Evolutionary conservation across 1,284 basidiomycete species (phyloP).

Genomic region (Meira miltonrushii): DNA sequence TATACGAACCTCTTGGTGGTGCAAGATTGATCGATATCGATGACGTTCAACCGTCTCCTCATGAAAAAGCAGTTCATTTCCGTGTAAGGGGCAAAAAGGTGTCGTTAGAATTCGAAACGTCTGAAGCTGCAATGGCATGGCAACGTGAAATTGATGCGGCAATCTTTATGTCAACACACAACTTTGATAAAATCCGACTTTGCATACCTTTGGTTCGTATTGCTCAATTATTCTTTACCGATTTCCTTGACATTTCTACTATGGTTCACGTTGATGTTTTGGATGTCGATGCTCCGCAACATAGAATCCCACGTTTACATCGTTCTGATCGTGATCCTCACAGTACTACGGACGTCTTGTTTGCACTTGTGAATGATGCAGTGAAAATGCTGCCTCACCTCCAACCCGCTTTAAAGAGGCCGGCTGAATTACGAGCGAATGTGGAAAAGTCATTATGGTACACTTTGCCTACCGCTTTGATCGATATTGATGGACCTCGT

Average conservation of each 20-base stretch:
- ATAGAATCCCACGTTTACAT: constrained; percentile 18
- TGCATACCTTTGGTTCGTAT: constrained; percentile 22
- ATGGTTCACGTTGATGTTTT: constrained; percentile 27
- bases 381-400: neutral
- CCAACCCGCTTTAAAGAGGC: neutral
- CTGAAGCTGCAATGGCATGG: constrained; percentile 36
- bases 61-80: constrained; percentile 28
- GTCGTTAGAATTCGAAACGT: constrained; percentile 41
- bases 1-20: constrained; percentile 37
- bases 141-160: constrained; percentile 23
- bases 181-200: constrained; percentile 17
- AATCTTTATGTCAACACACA: constrained; percentile 13
- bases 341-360: constrained; percentile 2
- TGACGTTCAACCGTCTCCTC: constrained; percentile 25
- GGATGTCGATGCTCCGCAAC: constrained; percentile 32
- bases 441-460: neutral
- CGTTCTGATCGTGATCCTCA: constrained; percentile 19
- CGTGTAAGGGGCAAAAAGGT: constrained; percentile 22
- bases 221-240: constrained; percentile 19
- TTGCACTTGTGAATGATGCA: neutral
- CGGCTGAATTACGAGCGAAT: neutral
- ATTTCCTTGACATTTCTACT: constrained; percentile 26
- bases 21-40: constrained; percentile 32
- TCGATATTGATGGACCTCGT: constrained; percentile 1
- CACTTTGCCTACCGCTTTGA: neutral